phyloP scores from a whole-genome alignment of 176 grass and related monocot genomes.

The Olyra latifolia region DNA sequence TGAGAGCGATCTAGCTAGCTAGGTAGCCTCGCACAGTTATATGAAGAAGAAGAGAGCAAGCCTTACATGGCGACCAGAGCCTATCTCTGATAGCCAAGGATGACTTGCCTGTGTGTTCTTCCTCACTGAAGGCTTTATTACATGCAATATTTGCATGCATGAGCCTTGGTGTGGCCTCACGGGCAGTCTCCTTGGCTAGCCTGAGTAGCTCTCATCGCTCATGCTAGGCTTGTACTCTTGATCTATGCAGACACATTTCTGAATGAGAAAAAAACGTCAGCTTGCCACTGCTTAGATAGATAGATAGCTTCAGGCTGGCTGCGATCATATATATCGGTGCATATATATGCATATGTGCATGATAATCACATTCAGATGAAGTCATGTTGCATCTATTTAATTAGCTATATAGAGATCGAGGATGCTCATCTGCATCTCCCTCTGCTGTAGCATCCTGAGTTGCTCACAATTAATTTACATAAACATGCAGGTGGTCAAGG shows the following conservation, averaged over 20 bases:
- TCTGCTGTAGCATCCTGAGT: neutral
- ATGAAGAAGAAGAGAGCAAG: slow-evolving; percentile 9
- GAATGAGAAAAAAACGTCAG: neutral
- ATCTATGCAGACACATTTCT: neutral
- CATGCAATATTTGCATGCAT: neutral
- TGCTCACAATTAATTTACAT: neutral
- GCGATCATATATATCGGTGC: neutral
- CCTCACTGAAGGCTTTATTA: neutral
- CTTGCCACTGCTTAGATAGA: neutral
- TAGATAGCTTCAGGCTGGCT: neutral
- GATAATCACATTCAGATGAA: neutral
- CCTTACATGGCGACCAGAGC: slow-evolving; percentile 39
- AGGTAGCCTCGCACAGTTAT: neutral
- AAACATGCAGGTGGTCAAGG: neutral
- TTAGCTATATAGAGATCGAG: neutral
- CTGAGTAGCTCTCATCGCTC: slow-evolving; percentile 32
- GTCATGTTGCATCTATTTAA: neutral
- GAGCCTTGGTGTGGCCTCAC: slow-evolving; percentile 13
- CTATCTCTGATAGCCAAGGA: slow-evolving; percentile 47
- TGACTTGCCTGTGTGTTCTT: slow-evolving; percentile 44
- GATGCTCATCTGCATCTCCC: neutral
- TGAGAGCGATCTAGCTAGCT: neutral
- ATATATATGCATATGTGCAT: neutral
- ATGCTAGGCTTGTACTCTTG: slow-evolving; percentile 40
- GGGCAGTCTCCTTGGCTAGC: slow-evolving; percentile 55